A percentile compares a stretch with the other conserved stretches of the same genome.
These are phyloP conservation scores for Alopecurus myosuroides DNA, from an alignment of 176 grass and related monocot genomes.

Conservation along the genomic window DNA sequence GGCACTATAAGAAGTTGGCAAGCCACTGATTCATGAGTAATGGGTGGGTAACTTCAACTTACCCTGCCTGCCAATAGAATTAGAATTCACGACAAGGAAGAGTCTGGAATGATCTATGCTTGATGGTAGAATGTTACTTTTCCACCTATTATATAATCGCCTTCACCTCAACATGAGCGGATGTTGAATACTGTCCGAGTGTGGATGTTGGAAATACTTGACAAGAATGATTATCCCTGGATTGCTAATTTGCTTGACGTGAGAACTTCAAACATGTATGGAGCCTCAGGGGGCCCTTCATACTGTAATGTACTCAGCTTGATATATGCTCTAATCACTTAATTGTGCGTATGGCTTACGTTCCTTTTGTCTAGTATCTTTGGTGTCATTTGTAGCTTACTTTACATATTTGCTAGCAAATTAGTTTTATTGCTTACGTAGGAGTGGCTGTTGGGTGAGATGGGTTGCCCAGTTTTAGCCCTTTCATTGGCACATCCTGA, in stretches of 20 bases:
- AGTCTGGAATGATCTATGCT: conserved; percentile 17
- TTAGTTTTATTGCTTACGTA: not conserved
- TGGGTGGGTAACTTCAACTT: conserved; percentile 23
- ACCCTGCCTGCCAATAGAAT: conserved; percentile 21
- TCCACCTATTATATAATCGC: conserved; percentile 3
- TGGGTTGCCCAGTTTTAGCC: not conserved
- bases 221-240: conserved; percentile 7
- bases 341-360: not conserved
- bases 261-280: conserved; percentile 18
- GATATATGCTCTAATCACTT: not conserved
- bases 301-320: not conserved
- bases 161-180: conserved; percentile 2
- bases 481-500: too few species aligned
- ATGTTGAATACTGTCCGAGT: conserved; percentile 1
- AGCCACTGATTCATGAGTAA: conserved; percentile 19
- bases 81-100: conserved; percentile 10
- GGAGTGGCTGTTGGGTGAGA: not conserved
- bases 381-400: not conserved
- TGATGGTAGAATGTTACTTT: conserved; percentile 7
- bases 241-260: not conserved
- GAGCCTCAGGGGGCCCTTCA: not conserved
- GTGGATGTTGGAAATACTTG: conserved; percentile 12
- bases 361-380: not conserved
- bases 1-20: conserved; percentile 20
- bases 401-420: not conserved